Conservation (phyloP, 2,329 filamentous ascomycete species). For the Cephalotrichum gorgonifer region DNA sequence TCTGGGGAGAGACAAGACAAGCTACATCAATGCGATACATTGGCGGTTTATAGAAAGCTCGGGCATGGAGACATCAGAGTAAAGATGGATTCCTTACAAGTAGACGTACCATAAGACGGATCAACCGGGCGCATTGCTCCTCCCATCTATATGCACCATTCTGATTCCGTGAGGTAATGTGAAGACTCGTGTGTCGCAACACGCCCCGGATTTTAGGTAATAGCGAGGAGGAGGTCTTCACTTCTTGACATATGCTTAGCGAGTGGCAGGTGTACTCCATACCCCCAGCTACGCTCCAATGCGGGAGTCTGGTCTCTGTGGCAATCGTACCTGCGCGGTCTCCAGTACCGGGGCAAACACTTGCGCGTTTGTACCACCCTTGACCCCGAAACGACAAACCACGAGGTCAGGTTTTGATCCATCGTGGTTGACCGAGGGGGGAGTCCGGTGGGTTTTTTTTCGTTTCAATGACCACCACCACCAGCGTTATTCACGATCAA, state of each 20-base stretch:
- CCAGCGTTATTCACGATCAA: too few relatives aligned
- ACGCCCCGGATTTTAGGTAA: background rate
- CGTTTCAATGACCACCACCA: too few relatives aligned
- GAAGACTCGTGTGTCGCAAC: background rate
- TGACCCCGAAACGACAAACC: background rate
- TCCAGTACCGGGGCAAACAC: background rate
- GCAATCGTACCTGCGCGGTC: background rate
- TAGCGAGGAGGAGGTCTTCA: background rate
- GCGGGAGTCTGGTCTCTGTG: background rate
- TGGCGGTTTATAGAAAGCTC: too few relatives aligned
- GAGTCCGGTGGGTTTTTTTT: too few relatives aligned
- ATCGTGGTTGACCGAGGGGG: background rate
- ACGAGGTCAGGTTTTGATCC: background rate
- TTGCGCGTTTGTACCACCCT: background rate
- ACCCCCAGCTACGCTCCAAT: too few relatives aligned
- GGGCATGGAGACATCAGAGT: too few relatives aligned
- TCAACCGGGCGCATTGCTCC: too few relatives aligned
- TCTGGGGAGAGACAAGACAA: too few relatives aligned
- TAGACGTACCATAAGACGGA: too few relatives aligned
- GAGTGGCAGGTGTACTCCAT: background rate
- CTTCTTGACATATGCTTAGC: background rate
- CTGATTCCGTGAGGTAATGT: background rate
- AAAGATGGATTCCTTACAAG: too few relatives aligned
- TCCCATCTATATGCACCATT: background rate
- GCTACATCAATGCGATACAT: too few relatives aligned